Evolutionary conservation across 176 grass and related monocot genomes (phyloP), one percentile per base, ranked within the genome.

Genomic region (Triticum turgidum): DNA sequence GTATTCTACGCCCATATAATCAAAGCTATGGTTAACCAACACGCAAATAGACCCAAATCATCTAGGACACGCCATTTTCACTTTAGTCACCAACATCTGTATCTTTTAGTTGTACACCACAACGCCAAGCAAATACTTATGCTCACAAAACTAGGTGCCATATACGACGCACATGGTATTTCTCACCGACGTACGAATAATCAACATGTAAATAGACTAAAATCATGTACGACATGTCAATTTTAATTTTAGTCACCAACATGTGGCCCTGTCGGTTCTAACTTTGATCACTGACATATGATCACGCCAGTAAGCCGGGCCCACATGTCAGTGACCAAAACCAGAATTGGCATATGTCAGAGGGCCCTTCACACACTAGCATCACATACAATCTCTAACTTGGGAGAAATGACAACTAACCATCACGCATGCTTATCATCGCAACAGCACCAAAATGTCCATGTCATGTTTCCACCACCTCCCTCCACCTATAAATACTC

Each of bases 391-490:
- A 79, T 8, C 71, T 59, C 34, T 63, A 22, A 58, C 74, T 64
- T 70, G 63, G 27, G 30, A 78, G 29, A 37, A 54, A 13, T 72
- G 58, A 66, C 66, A 41, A 84, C 52, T 6, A 88, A 85, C 51
- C 6, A 89, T 68, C 20, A 56, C 7, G 22, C 42, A 79, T 83
- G 58, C 66, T 90, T 83, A 79, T 90, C 84, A 78, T 65, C 33
- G 59, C 34, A 76, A 32, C 72, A 87, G 9, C 42, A 78, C 42
- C 71, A 39, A 76, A 76, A 82, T 84, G 67, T 75, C 89, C 85
- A 84, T 68, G 75, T 80, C 89, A 80, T 74, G 20, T 61, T 87
- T 87, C 81, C 80, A 84, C 74, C 80, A 73, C 56, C 79, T n/a
- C 21, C 68, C 21, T 69, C 76, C 70, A 74, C 76, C 11, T 87